phyloP scores from a whole-genome alignment of 306 rosid species.

The Albizia julibrissin region DNA sequence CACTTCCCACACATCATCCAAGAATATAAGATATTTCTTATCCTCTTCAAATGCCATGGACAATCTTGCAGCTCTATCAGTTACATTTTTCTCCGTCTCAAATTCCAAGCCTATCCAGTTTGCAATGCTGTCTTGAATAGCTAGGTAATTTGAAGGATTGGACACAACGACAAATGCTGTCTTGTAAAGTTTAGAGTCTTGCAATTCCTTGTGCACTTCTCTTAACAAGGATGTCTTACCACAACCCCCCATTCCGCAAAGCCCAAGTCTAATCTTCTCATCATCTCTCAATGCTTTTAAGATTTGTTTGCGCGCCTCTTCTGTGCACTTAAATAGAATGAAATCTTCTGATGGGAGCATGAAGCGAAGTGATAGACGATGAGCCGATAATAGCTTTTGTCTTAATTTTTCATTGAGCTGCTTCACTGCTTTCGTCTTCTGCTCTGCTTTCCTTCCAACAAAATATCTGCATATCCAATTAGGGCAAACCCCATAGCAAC shows the following conservation, averaged over 20 bases:
- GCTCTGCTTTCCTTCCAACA: neutral
- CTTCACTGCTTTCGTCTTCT: neutral
- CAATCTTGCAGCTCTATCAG: neutral
- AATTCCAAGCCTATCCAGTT: neutral
- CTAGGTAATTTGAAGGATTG: neutral
- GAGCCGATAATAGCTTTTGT: neutral
- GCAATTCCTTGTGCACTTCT: neutral
- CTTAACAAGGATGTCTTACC: constrained; percentile 3
- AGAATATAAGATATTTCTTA: neutral
- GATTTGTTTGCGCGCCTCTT: neutral
- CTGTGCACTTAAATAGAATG: neutral
- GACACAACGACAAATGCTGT: neutral
- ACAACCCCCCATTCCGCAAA: constrained; percentile 5
- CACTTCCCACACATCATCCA: constrained; percentile 15
- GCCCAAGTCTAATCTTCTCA: neutral
- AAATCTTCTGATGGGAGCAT: neutral
- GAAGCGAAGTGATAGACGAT: neutral
- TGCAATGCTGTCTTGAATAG: constrained; percentile 6
- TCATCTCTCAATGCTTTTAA: neutral
- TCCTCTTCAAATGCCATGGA: neutral
- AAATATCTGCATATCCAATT: neutral
- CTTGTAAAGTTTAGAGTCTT: neutral
- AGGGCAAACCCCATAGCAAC: neutral
- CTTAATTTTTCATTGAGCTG: neutral
- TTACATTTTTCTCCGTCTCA: neutral